These are phyloP conservation scores for Magnaporthiopsis incrustans DNA, from an alignment of 2,329 filamentous ascomycete genomes.

Conservation along the genomic window DNA sequence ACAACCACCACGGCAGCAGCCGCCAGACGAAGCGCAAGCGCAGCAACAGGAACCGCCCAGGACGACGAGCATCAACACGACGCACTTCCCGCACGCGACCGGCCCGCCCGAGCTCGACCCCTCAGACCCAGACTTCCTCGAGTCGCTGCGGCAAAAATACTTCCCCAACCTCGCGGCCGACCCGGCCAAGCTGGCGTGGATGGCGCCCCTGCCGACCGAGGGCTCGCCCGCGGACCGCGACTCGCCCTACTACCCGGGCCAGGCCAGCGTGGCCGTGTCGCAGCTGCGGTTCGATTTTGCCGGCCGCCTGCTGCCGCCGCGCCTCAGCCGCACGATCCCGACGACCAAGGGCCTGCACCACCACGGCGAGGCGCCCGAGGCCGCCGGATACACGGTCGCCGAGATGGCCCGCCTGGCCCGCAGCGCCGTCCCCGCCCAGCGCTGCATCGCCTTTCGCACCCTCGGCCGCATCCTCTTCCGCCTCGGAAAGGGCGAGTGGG, in stretches of 20 bases:
- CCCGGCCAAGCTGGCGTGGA: constrained; percentile 82
- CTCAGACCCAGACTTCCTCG: constrained; percentile 71
- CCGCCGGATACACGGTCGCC: constrained; percentile 85
- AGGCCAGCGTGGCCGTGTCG: constrained; percentile 62
- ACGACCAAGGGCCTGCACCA: constrained; percentile 80
- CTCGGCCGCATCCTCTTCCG: constrained; percentile 78
- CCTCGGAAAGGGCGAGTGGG: constrained; percentile 65
- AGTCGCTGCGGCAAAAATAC: constrained; percentile 82
- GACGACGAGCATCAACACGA: constrained; percentile 24
- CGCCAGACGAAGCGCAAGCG: not conserved
- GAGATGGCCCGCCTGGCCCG: constrained; percentile 77
- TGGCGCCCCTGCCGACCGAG: constrained; percentile 62
- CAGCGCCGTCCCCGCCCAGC: constrained; percentile 75
- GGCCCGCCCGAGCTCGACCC: constrained; percentile 70
- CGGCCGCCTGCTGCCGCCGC: constrained; percentile 71
- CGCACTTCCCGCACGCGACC: constrained; percentile 55
- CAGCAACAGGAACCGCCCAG: constrained; percentile 5
- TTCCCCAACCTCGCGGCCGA: constrained; percentile 83
- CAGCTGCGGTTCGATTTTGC: constrained; percentile 84
- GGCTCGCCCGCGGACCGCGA: constrained; percentile 57
- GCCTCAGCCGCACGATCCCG: constrained; percentile 65
- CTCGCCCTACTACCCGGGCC: constrained; percentile 75
- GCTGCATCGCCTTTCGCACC: constrained; percentile 87
- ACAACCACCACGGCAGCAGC: not conserved
- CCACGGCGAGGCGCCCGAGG: constrained; percentile 85